Evolutionary conservation across 352 stramenopile species (phyloP), one percentile per base, ranked within the genome.

Genomic region (Phytophthora aleatoria): DNA sequence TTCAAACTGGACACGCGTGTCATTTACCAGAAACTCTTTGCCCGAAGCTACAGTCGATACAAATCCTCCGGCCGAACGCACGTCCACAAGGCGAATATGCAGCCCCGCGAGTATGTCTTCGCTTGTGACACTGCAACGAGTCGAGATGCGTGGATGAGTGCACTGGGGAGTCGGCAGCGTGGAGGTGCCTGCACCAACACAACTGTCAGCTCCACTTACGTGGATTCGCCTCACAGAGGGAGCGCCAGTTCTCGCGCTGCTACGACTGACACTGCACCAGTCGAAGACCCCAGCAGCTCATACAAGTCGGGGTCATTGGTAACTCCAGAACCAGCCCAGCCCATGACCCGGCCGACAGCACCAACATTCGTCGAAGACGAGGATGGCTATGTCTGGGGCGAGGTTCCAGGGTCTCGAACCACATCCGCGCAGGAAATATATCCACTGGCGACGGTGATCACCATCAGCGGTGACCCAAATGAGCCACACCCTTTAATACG

Each of bases 1-100:
- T 87, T 89, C 52, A 62, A 73, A 26, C 38, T 81, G 35, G 71
- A 80, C 53, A 67, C 64, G 2, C 62, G 57, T 1, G 52, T 87
- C 10, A 61, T 78, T 12, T 80, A 84, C 30, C 74, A 85, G 38
- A 58, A 67, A 31, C 27, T 78, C 15, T 54, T 13, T 5, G 61
- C 24, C 20, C 61, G 54, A 38, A 66, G 56, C n/a, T 81, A 74
- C 44, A 69, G 61, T 50, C 65, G 73, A 31, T 79, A 83, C 54
- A 60, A 67, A 42, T 62, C 56, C 8, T 78, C 70, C 3, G 71
- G 67, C 28, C 65, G 75, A 6, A 72, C 52, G 0, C 57, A 77
- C 27, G 61, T 66, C 3, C 63, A 71, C 45, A 71, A 64, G 30
- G 49, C 48, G 15, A 67, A 61, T 5, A 50, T 71, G 45, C 53